Percentiles rank a stretch among this genome's conserved stretches.
These are phyloP conservation scores for Lodderomyces margitis DNA, from an alignment of 1,139 yeast genomes.

Conservation along the genomic window DNA sequence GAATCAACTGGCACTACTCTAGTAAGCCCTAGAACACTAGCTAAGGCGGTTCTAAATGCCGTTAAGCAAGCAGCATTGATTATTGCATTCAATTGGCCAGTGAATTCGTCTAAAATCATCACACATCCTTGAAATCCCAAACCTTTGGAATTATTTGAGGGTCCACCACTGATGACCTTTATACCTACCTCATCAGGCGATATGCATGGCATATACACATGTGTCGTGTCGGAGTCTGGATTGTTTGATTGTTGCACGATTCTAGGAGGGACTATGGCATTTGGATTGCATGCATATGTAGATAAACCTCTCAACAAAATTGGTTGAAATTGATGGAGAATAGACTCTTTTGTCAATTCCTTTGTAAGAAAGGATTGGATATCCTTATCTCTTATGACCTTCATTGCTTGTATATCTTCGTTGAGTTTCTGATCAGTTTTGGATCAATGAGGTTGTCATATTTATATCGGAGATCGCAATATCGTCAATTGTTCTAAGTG, in stretches of 20 bases:
- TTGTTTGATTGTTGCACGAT: constrained; percentile 29
- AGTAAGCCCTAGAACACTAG: constrained; percentile 48
- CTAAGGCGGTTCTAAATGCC: constrained; percentile 68
- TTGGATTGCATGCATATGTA: constrained; percentile 22
- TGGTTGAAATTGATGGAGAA: constrained; percentile 28
- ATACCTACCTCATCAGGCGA: constrained; percentile 47
- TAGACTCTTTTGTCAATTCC: constrained; percentile 18
- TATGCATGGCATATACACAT: constrained; percentile 64
- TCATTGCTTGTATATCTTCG: constrained; percentile 21
- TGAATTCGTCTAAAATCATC: constrained; percentile 45
- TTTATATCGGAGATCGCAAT: neutral
- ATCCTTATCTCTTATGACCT: constrained; percentile 27
- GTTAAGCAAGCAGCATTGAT: constrained; percentile 61
- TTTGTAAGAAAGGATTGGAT: constrained; percentile 19
- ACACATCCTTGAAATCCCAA: constrained; percentile 55
- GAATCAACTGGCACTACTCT: constrained; percentile 25
- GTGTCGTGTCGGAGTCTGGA: constrained; percentile 36
- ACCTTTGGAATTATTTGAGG: constrained; percentile 28
- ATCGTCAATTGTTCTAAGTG: neutral
- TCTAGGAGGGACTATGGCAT: constrained; percentile 36
- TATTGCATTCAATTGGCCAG: constrained; percentile 53
- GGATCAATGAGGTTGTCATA: too few relatives aligned
- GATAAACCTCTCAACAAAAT: constrained; percentile 24
- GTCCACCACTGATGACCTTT: constrained; percentile 53
- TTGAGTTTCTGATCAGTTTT: neutral